Conservation (phyloP, 148 eudicot genomes). For the Amaranthus cruentus region DNA sequence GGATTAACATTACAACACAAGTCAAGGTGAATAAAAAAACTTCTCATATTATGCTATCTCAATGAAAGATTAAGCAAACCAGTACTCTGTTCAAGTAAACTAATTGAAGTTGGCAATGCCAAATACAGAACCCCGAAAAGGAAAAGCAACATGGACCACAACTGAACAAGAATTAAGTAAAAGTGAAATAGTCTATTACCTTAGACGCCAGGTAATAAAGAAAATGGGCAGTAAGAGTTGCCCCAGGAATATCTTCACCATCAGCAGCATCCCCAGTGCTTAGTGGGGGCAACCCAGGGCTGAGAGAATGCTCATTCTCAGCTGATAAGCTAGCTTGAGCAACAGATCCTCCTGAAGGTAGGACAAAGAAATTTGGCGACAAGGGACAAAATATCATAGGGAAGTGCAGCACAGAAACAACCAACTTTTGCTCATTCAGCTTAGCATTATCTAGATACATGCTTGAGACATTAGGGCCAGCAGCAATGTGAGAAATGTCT, state of each 20-base stretch:
- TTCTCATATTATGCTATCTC: not conserved
- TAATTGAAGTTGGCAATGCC: conserved; percentile 11
- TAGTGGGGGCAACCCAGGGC: conserved; percentile 87
- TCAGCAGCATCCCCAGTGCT: conserved; percentile 62
- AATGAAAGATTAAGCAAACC: not conserved
- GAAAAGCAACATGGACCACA: not conserved
- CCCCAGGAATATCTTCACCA: conserved; percentile 83
- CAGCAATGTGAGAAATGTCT: conserved; percentile 33
- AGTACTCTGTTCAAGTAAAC: not conserved
- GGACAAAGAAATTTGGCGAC: conserved; percentile 78
- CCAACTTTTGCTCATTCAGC: conserved; percentile 35
- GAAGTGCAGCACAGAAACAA: conserved; percentile 76
- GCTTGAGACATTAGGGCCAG: conserved; percentile 35
- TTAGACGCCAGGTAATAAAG: conserved; percentile 80
- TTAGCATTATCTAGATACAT: conserved; percentile 31
- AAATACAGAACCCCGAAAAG: not conserved
- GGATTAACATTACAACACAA: not conserved
- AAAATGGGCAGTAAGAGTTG: conserved; percentile 83
- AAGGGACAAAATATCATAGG: conserved; percentile 87
- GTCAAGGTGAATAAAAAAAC: no score
- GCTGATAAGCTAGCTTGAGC: conserved; percentile 74
- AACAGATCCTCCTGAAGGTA: conserved; percentile 94
- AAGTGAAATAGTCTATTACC: conserved; percentile 35
- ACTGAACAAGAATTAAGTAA: conserved; percentile 1
- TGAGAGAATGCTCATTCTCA: conserved; percentile 65